These are phyloP conservation scores for Gynochthodes officinalis DNA, from an alignment of 257 asterid genomes.

Conservation along the genomic window DNA sequence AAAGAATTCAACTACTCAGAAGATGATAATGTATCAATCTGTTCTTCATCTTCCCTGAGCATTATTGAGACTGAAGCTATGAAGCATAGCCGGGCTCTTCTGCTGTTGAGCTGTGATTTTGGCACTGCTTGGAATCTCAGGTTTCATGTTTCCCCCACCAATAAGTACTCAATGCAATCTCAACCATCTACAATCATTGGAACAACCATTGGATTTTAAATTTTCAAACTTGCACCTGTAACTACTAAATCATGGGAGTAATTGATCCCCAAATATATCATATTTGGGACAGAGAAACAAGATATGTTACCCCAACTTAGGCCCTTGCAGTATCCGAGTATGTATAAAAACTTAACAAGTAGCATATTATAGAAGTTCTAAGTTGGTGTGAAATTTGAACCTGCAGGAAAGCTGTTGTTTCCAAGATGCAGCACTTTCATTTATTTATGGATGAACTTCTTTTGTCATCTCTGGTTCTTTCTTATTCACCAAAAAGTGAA, in stretches of 20 bases:
- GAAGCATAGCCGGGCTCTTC: conserved; percentile 82
- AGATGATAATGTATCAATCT: conserved; percentile 24
- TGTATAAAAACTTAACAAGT: neutral
- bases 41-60: conserved; percentile 20
- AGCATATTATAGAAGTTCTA: neutral
- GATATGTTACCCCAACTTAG: neutral
- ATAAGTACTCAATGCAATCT: neutral
- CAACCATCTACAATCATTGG: neutral
- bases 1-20: conserved; percentile 21
- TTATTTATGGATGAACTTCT: conserved; percentile 63
- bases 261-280: neutral
- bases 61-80: conserved; percentile 52
- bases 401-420: conserved; percentile 65
- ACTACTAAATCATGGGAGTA: neutral
- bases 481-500: conserved; percentile 87
- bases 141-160: conserved; percentile 24
- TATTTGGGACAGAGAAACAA: neutral
- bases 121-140: conserved; percentile 97
- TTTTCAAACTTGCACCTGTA: neutral
- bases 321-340: neutral
- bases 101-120: conserved; percentile 79
- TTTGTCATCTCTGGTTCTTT: conserved; percentile 66
- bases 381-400: conserved; percentile 9
- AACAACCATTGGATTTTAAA: neutral
- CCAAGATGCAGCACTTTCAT: conserved; percentile 41